Evolutionary conservation across 352 stramenopile species (phyloP).

Genomic region (Globisporangium middletonii): DNA sequence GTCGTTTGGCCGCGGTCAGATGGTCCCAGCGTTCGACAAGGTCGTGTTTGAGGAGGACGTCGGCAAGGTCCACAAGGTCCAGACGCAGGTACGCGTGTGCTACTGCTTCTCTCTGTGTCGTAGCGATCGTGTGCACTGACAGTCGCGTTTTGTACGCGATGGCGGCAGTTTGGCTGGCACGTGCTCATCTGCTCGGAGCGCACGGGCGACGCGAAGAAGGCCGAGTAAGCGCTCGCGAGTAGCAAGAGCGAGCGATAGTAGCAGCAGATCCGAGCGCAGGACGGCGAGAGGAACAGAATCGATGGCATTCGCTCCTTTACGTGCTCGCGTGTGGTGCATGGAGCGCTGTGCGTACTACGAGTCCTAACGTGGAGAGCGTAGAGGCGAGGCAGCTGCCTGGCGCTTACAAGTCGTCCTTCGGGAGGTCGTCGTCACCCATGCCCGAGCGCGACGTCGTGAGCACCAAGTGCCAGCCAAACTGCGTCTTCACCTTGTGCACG

Average conservation of each 20-base stretch:
- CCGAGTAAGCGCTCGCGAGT: conserved; percentile 2
- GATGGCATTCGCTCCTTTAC: too few species aligned
- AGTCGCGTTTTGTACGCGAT: conserved; percentile 1
- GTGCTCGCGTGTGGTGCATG: too few species aligned
- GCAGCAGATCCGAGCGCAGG: too few species aligned
- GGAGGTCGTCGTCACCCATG: conserved; percentile 21
- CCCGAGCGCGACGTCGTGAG: conserved; percentile 58
- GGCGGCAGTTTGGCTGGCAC: conserved; percentile 63
- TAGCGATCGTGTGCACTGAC: neutral
- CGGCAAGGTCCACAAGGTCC: conserved; percentile 66
- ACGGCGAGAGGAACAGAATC: too few species aligned
- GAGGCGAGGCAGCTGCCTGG: neutral
- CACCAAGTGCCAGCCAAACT: conserved; percentile 84
- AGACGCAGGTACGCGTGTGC: conserved; percentile 45
- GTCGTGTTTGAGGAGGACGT: conserved; percentile 68
- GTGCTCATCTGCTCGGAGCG: conserved; percentile 67
- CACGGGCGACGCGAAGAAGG: conserved; percentile 32
- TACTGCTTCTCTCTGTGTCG: neutral
- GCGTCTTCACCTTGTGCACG: conserved; percentile 73
- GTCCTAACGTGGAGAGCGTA: too few species aligned
- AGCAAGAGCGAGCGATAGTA: neutral
- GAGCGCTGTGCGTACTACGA: too few species aligned
- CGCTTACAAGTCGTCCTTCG: conserved; percentile 11
- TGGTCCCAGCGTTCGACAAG: conserved; percentile 75
- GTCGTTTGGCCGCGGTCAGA: conserved; percentile 62